These are phyloP conservation scores for Lactifluus rugatus DNA, from an alignment of 768 basidiomycete species.

Conservation along the genomic window DNA sequence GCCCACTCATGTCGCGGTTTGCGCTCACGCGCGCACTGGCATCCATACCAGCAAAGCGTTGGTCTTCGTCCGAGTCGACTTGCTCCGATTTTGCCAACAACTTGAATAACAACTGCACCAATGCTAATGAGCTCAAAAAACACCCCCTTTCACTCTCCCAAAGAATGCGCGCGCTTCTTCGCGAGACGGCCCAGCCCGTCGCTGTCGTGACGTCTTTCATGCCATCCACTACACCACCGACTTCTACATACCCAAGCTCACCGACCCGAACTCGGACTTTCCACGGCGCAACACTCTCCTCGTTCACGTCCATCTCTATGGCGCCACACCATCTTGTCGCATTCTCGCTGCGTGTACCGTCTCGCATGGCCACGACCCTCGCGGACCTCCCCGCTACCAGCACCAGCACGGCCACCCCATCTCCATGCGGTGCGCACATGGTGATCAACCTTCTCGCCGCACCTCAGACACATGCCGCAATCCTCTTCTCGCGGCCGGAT, in stretches of 20 bases:
- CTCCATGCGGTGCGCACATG: constrained; percentile 41
- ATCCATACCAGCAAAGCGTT: neutral
- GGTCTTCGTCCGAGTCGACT: neutral
- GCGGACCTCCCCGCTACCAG: constrained; percentile 23
- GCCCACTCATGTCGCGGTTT: neutral
- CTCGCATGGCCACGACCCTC: constrained; percentile 68
- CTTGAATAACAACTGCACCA: no score
- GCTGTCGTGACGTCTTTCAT: constrained; percentile 72
- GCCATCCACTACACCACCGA: constrained; percentile 23
- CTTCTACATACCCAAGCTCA: neutral
- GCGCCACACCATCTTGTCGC: constrained; percentile 81
- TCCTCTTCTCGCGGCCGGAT: constrained; percentile 65
- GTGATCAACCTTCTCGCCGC: constrained; percentile 76
- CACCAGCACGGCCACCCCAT: constrained; percentile 14
- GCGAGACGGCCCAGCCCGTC: constrained; percentile 75
- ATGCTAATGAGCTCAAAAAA: neutral
- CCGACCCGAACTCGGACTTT: constrained; percentile 26
- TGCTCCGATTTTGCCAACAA: neutral
- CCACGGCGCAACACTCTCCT: constrained; percentile 91
- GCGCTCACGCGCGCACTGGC: neutral
- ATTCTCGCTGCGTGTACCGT: constrained; percentile 85
- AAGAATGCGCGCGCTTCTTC: constrained; percentile 46
- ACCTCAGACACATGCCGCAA: constrained; percentile 49
- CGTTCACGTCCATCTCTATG: constrained; percentile 86
- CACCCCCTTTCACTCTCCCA: constrained; percentile 1